Evolutionary conservation across 2,329 filamentous ascomycete species (phyloP).

Genomic region (Ceratocystiopsis sp.): DNA sequence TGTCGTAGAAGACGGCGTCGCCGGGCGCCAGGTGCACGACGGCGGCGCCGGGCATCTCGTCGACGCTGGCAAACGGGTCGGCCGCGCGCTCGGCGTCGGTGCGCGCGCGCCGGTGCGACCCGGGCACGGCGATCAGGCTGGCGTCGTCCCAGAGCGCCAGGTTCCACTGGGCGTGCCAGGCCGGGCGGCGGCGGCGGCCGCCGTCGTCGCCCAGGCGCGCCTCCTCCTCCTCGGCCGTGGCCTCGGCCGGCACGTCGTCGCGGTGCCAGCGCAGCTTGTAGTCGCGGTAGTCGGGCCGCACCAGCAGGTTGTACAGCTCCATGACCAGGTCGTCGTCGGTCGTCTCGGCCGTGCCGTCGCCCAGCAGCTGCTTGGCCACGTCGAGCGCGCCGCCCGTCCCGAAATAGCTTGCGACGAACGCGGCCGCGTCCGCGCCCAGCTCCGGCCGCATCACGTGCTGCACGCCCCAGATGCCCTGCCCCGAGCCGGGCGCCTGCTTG

Average conservation of each 20-base stretch:
- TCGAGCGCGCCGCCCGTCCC: slow-evolving; percentile 40
- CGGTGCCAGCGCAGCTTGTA: slow-evolving; percentile 74
- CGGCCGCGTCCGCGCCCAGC: slow-evolving; percentile 36
- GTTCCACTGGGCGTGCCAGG: slow-evolving; percentile 76
- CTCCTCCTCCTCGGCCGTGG: slow-evolving; percentile 48
- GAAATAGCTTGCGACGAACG: slow-evolving; percentile 59
- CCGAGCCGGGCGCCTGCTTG: slow-evolving; percentile 7
- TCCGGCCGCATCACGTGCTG: slow-evolving; percentile 68
- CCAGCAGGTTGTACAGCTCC: slow-evolving; percentile 77
- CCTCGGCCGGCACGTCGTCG: slow-evolving; percentile 60
- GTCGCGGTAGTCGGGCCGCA: slow-evolving; percentile 45
- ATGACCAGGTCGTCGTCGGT: slow-evolving; percentile 42
- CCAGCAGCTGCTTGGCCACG: slow-evolving; percentile 49
- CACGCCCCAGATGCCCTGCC: slow-evolving; percentile 69
- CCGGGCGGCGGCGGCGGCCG: slow-evolving; percentile 34
- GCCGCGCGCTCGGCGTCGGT: slow-evolving; percentile 54
- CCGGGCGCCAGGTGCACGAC: slow-evolving; percentile 52
- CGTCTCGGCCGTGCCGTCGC: slow-evolving; percentile 8
- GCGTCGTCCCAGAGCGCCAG: slow-evolving; percentile 61
- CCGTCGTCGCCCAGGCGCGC: slow-evolving; percentile 47
- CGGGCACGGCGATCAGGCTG: slow-evolving; percentile 60
- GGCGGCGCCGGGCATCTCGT: slow-evolving; percentile 39
- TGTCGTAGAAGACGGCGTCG: slow-evolving; percentile 77
- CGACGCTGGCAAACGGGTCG: slow-evolving; percentile 39
- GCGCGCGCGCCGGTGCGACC: slow-evolving; percentile 53